Evolutionary conservation across 257 asterid species (phyloP).

Genomic region (Coffea canephora): DNA sequence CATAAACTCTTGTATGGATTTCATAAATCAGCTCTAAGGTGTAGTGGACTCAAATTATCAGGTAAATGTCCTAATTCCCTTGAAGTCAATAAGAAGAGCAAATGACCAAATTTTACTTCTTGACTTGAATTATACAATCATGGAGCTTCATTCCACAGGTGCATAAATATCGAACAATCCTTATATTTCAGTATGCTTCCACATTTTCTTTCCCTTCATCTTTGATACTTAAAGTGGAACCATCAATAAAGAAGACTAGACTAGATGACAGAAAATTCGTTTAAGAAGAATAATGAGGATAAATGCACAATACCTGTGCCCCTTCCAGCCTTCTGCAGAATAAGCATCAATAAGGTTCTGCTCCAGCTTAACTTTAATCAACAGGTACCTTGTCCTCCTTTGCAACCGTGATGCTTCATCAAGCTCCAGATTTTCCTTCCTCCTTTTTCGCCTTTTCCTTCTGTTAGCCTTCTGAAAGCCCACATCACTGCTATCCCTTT

Average conservation of each 20-base stretch:
- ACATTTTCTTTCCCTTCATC: neutral
- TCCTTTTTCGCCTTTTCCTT: conserved; percentile 53
- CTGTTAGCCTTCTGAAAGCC: conserved; percentile 37
- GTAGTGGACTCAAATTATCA: neutral
- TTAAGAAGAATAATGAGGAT: conserved; percentile 7
- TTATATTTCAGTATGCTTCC: neutral
- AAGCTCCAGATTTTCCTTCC: conserved; percentile 46
- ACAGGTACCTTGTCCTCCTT: conserved; percentile 81
- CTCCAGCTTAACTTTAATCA: conserved; percentile 84
- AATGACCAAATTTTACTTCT: neutral
- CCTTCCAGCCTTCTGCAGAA: conserved; percentile 97
- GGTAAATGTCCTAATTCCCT: neutral
- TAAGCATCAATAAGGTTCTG: conserved; percentile 98
- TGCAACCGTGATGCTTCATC: conserved; percentile 89
- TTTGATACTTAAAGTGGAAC: neutral
- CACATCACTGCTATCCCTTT: conserved; percentile 31
- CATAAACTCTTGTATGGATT: neutral
- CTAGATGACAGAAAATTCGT: neutral
- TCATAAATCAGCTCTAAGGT: neutral
- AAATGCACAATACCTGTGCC: conserved; percentile 77
- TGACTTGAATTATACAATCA: too few relatives aligned
- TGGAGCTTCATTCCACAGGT: neutral
- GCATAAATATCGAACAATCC: neutral
- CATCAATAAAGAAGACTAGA: neutral
- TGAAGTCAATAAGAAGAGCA: neutral